These are phyloP conservation scores for Taphrina wiesneri DNA, from an alignment of 1,139 yeast genomes.

Conservation along the genomic window DNA sequence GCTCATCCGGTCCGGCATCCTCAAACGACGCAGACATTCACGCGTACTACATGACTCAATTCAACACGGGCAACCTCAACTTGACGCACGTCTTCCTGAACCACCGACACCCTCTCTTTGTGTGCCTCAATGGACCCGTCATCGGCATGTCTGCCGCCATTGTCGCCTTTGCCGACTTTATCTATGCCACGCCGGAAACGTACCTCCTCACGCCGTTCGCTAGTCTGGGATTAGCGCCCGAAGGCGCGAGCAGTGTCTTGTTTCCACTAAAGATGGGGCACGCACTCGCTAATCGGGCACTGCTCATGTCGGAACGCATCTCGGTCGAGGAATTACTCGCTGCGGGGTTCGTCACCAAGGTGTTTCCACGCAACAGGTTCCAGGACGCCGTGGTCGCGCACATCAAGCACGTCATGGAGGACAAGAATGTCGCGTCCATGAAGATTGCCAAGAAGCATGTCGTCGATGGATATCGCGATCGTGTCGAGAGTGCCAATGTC, in stretches of 20 bases:
- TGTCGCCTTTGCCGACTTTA: constrained; percentile 71
- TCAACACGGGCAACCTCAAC: constrained; percentile 69
- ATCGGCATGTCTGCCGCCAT: constrained; percentile 77
- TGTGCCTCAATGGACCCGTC: constrained; percentile 84
- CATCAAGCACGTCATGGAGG: constrained; percentile 63
- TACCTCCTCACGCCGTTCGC: constrained; percentile 75
- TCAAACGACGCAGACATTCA: constrained; percentile 29
- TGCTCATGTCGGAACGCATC: constrained; percentile 69
- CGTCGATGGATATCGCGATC: constrained; percentile 1
- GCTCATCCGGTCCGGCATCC: neutral
- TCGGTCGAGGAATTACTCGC: constrained; percentile 58
- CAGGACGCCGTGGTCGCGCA: constrained; percentile 46
- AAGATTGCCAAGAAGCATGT: constrained; percentile 18
- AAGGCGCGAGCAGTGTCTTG: constrained; percentile 74
- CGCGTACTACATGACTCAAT: constrained; percentile 59
- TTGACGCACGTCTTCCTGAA: constrained; percentile 68
- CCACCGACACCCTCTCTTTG: constrained; percentile 71
- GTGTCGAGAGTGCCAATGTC: constrained; percentile 19
- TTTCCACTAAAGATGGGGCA: constrained; percentile 71
- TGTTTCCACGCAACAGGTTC: constrained; percentile 50
- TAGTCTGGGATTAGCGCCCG: constrained; percentile 79
- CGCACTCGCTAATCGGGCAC: constrained; percentile 71
- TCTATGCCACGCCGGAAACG: constrained; percentile 67
- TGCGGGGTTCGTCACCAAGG: constrained; percentile 64
- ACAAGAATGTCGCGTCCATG: constrained; percentile 48